phyloP scores from a whole-genome alignment of 176 grass and related monocot species.

The Musa beccarii region DNA sequence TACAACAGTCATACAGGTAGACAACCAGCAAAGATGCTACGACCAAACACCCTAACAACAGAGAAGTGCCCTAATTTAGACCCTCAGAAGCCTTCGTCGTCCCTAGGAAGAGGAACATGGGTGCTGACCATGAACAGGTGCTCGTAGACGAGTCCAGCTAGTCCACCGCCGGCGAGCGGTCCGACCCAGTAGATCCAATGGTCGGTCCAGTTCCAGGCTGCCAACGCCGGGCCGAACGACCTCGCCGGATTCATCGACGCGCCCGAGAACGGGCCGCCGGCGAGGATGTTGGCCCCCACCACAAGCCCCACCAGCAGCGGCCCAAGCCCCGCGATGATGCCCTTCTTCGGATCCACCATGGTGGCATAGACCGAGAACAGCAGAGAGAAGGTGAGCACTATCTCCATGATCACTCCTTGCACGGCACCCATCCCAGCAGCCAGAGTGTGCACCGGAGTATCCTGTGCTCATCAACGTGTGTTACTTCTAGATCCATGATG shows the following conservation, averaged over 20 bases:
- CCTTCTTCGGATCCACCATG: conserved; percentile 46
- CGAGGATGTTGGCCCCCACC: conserved; percentile 69
- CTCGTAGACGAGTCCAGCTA: conserved; percentile 52
- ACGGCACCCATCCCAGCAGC: conserved; percentile 29
- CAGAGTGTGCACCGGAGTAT: conserved; percentile 53
- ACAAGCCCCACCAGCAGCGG: conserved; percentile 53
- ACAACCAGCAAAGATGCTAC: too few species aligned
- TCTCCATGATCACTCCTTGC: conserved; percentile 61
- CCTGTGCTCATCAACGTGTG: conserved; percentile 15
- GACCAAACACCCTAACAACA: not conserved
- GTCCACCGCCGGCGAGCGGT: conserved; percentile 42
- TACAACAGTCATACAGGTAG: too few species aligned
- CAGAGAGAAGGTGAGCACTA: conserved; percentile 74
- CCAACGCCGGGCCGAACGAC: conserved; percentile 71
- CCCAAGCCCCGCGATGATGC: conserved; percentile 23
- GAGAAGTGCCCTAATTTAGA: not conserved
- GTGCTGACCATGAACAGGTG: conserved; percentile 32
- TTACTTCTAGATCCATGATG: not conserved
- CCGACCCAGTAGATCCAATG: conserved; percentile 95
- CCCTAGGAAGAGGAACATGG: conserved; percentile 41
- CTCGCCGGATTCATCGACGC: conserved; percentile 87
- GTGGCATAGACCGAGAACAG: conserved; percentile 74
- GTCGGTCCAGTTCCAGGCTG: conserved; percentile 34
- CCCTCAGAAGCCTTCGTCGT: conserved; percentile 34
- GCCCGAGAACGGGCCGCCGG: conserved; percentile 56